A percentile compares a stretch with the other conserved stretches of the same genome.
phyloP scores from a whole-genome alignment of 1,284 basidiomycete genomes.

The Marasmius sp. region DNA sequence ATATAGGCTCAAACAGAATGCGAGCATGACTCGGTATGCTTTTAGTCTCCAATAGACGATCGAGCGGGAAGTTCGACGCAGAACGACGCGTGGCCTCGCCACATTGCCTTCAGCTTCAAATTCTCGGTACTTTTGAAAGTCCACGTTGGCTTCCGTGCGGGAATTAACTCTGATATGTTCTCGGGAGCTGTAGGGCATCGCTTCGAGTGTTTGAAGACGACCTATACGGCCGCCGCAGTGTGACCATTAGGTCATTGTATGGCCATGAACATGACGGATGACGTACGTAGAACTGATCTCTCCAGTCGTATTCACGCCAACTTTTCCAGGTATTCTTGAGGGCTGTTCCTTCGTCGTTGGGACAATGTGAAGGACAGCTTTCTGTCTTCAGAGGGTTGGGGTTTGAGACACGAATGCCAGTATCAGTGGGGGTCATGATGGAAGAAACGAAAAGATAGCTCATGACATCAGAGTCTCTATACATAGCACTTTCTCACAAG shows the following conservation, averaged over 20 bases:
- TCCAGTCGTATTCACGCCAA: slow-evolving; percentile 18
- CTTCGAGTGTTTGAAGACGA: neutral
- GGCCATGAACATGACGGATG: neutral
- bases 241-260: neutral
- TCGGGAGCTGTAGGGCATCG: neutral
- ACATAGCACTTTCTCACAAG: neutral
- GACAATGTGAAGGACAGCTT: slow-evolving; percentile 8
- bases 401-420: neutral
- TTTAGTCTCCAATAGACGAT: neutral
- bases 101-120: slow-evolving; percentile 1
- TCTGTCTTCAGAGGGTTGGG: neutral
- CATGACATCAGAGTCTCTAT: too few species aligned
- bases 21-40: neutral
- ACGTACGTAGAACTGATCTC: slow-evolving; percentile 8
- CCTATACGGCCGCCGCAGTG: neutral
- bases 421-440: neutral
- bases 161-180: neutral
- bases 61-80: slow-evolving; percentile 3
- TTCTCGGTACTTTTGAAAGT: neutral
- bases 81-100: slow-evolving; percentile 3
- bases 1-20: neutral
- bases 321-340: slow-evolving; percentile 29
- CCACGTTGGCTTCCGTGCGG: slow-evolving; percentile 4
- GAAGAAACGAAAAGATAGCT: neutral
- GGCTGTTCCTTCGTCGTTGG: slow-evolving; percentile 16